Evolutionary conservation across 371 early-diverging fungal genomes (phyloP).

Genomic region (Scutellospora calospora): DNA sequence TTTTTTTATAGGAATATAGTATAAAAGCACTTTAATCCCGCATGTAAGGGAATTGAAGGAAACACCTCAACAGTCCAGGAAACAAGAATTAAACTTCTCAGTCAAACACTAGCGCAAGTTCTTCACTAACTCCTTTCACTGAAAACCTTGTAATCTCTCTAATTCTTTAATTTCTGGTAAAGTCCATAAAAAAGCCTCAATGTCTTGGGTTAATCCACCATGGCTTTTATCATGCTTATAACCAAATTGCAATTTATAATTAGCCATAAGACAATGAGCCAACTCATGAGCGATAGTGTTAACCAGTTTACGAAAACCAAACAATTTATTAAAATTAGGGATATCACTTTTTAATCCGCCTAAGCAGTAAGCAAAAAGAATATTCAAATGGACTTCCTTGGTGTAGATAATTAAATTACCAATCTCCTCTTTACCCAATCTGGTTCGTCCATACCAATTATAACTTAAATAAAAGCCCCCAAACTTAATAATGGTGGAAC

Average conservation of each 20-base stretch:
- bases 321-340: not conserved
- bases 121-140: too few species aligned
- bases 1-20: too few species aligned
- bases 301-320: constrained; percentile 10
- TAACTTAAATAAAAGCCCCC: constrained; percentile 36
- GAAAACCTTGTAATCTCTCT: constrained; percentile 14
- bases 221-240: not conserved
- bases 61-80: not conserved
- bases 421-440: constrained; percentile 23
- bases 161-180: constrained; percentile 19
- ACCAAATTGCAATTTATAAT: constrained; percentile 17
- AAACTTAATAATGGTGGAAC: constrained; percentile 26
- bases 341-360: constrained; percentile 1
- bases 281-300: constrained; percentile 23
- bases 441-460: constrained; percentile 26
- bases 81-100: too few species aligned
- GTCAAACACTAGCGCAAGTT: too few species aligned
- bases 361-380: not conserved
- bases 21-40: too few species aligned
- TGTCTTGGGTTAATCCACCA: constrained; percentile 3
- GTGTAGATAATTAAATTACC: constrained; percentile 18
- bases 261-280: constrained; percentile 26
- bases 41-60: not conserved
- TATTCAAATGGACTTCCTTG: constrained; percentile 32
- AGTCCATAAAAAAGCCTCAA: constrained; percentile 8